Conservation (phyloP, 306 rosid genomes). For the Leucaena leucocephala region DNA sequence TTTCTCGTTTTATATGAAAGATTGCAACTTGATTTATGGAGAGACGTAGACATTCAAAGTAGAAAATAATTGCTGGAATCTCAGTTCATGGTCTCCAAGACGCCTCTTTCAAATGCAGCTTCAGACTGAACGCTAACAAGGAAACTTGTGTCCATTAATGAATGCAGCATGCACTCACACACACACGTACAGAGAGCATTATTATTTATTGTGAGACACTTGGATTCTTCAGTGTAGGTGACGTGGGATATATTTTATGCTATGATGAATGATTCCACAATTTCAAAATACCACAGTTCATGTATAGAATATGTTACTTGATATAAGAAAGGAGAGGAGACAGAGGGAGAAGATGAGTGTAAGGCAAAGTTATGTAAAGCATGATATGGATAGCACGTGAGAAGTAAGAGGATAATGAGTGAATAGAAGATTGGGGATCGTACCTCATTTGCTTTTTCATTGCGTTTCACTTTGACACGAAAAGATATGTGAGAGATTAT, state of each 20-base stretch:
- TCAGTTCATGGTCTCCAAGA: neutral
- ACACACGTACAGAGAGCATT: no score
- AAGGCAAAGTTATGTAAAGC: neutral
- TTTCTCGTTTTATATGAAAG: no score
- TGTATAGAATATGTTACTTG: neutral
- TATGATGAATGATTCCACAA: neutral
- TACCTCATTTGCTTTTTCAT: neutral
- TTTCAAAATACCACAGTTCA: neutral
- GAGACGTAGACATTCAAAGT: no score
- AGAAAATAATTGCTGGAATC: no score
- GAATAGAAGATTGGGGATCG: conserved; percentile 3
- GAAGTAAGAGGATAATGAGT: neutral
- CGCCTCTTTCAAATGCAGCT: neutral
- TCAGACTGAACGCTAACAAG: neutral
- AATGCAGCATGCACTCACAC: neutral
- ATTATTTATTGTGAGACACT: neutral
- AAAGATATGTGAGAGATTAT: conserved; percentile 14
- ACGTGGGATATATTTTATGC: neutral
- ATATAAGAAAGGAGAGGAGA: neutral
- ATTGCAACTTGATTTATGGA: no score
- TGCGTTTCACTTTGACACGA: neutral
- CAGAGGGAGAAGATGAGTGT: neutral
- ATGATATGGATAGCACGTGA: neutral
- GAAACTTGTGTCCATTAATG: neutral
- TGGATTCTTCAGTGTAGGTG: neutral